Percentiles rank a stretch among this genome's conserved stretches.
phyloP scores from a whole-genome alignment of 306 rosid species.

The Vicia sativa region DNA sequence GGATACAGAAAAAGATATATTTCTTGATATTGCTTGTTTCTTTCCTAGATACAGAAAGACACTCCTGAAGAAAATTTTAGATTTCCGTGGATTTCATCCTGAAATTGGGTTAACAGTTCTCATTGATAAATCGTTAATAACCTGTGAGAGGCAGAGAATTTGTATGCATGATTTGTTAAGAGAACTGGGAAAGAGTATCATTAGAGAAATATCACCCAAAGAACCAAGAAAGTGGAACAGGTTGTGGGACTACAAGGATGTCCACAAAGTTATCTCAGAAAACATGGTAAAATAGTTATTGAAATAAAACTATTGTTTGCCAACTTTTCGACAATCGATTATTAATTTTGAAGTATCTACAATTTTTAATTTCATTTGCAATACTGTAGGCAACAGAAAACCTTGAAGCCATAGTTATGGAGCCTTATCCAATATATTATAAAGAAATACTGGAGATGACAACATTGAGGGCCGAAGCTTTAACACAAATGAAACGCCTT shows the following conservation, averaged over 20 bases:
- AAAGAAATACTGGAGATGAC: neutral
- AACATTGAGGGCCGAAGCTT: slow-evolving; percentile 3
- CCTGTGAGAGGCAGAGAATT: accelerated
- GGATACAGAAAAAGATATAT: no score
- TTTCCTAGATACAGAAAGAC: no score
- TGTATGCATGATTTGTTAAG: neutral
- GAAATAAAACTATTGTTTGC: neutral
- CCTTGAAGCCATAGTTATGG: slow-evolving; percentile 19
- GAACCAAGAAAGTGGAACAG: slow-evolving; percentile 36
- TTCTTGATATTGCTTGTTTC: no score
- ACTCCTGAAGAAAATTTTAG: neutral
- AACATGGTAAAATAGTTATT: slow-evolving; percentile 3
- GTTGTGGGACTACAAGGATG: slow-evolving; percentile 20
- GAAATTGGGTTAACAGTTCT: slow-evolving; percentile 21
- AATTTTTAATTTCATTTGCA: neutral
- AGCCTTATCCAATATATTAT: accelerated
- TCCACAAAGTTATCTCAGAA: neutral
- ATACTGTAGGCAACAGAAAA: neutral
- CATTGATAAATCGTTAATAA: slow-evolving; percentile 28
- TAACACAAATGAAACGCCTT: slow-evolving; percentile 15
- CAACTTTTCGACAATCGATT: neutral
- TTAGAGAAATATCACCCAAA: slow-evolving; percentile 31
- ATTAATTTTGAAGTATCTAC: neutral
- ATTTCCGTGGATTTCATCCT: slow-evolving; percentile 11
- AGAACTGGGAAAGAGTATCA: slow-evolving; percentile 29